Percentiles rank a stretch among this genome's conserved stretches.
Evolutionary conservation across 2,329 filamentous ascomycete genomes (phyloP).

Genomic region (Sporothrix globosa): DNA sequence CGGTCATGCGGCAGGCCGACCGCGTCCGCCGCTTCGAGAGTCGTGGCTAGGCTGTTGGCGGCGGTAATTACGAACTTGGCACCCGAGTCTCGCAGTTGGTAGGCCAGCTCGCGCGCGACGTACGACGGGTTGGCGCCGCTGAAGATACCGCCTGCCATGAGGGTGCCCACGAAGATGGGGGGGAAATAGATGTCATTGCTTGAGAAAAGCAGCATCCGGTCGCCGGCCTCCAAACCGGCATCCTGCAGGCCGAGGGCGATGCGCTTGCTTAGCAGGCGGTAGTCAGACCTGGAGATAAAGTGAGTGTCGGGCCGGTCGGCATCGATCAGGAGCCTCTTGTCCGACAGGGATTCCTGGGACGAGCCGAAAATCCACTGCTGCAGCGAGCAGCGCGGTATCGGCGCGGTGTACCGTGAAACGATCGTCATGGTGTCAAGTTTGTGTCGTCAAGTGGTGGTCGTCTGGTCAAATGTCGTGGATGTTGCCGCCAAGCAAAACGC

Average conservation of each 20-base stretch:
- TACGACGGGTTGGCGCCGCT: slow-evolving; percentile 59
- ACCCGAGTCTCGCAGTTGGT: slow-evolving; percentile 73
- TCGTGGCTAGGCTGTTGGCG: slow-evolving; percentile 61
- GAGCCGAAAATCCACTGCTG: slow-evolving; percentile 61
- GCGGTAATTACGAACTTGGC: slow-evolving; percentile 70
- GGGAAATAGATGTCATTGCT: slow-evolving; percentile 76
- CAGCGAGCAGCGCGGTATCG: slow-evolving; percentile 54
- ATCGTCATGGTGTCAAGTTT: slow-evolving; percentile 49
- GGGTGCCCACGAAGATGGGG: slow-evolving; percentile 68
- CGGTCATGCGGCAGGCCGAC: slow-evolving; percentile 57
- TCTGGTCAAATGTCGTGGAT: background rate
- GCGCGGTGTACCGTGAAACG: slow-evolving; percentile 51
- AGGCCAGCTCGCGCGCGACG: slow-evolving; percentile 70
- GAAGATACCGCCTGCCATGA: slow-evolving; percentile 80
- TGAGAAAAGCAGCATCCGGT: slow-evolving; percentile 73
- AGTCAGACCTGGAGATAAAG: slow-evolving; percentile 64
- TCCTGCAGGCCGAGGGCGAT: slow-evolving; percentile 68
- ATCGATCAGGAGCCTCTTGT: slow-evolving; percentile 61
- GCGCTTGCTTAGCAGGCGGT: slow-evolving; percentile 72
- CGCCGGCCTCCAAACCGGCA: slow-evolving; percentile 66
- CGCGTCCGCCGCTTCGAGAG: slow-evolving; percentile 65
- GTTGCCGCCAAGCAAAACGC: background rate
- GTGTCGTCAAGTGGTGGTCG: background rate
- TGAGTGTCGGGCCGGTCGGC: slow-evolving; percentile 68
- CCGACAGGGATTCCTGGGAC: slow-evolving; percentile 48